Conservation (phyloP, 2,329 filamentous ascomycete species). For the Colletotrichum sp. region DNA sequence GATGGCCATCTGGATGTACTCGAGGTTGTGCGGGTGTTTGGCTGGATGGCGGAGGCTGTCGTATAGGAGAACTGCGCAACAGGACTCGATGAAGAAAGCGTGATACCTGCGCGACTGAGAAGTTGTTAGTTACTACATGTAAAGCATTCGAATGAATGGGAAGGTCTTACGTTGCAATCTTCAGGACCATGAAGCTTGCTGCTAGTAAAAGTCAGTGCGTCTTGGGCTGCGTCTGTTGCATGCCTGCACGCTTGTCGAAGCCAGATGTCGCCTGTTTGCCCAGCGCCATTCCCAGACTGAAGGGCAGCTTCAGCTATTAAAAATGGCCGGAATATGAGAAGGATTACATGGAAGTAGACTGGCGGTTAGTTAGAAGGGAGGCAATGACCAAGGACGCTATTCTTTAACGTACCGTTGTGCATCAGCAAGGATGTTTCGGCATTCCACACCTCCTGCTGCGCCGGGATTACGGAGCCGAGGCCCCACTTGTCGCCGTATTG, state of each 20-base stretch:
- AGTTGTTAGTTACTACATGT: background rate
- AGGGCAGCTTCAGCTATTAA: constrained; percentile 15
- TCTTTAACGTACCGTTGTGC: background rate
- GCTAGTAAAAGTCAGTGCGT: constrained; percentile 26
- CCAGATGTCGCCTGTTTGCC: constrained; percentile 30
- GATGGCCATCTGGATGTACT: constrained; percentile 15
- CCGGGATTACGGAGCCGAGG: background rate
- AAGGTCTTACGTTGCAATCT: background rate
- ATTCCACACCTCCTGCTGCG: background rate
- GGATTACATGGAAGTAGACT: constrained; percentile 9
- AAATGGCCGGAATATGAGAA: constrained; percentile 9
- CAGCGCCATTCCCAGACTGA: background rate
- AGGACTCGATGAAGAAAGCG: constrained; percentile 32
- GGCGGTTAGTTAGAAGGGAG: background rate
- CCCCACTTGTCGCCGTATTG: constrained; percentile 13
- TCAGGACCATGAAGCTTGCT: constrained; percentile 8
- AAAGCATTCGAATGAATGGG: background rate
- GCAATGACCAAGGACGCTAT: background rate
- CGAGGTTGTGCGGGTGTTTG: constrained; percentile 27
- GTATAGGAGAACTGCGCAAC: constrained; percentile 32
- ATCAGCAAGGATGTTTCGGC: constrained; percentile 5
- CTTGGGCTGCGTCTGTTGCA: constrained; percentile 32
- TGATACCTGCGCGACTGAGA: constrained; percentile 21
- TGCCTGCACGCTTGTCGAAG: constrained; percentile 31
- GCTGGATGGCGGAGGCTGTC: constrained; percentile 30